Conservation (phyloP, 2,329 filamentous ascomycete genomes). For the Xylaria sp. region DNA sequence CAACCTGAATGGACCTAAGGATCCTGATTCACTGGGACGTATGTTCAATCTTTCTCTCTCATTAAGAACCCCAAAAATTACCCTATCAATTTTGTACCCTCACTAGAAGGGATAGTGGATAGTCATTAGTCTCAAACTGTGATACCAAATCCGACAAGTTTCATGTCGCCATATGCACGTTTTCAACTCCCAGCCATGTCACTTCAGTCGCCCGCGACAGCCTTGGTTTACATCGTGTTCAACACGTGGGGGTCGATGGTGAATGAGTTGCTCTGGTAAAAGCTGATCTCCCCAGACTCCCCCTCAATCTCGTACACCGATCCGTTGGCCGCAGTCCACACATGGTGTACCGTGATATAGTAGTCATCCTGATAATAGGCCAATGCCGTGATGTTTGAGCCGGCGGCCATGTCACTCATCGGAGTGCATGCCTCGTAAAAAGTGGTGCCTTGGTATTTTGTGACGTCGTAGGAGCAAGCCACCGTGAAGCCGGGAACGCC, state of each 20-base stretch:
- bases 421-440: background rate
- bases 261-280: background rate
- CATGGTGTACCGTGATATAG: background rate
- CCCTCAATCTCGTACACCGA: background rate
- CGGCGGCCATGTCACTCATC: background rate
- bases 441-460: background rate
- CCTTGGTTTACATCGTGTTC: background rate
- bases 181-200: background rate
- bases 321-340: background rate
- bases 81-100: too few species aligned
- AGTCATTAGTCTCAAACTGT: too few species aligned
- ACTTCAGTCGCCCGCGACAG: background rate
- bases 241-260: background rate
- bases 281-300: background rate
- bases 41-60: too few species aligned
- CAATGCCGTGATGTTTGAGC: background rate
- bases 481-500: background rate
- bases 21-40: too few species aligned
- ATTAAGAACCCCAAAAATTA: too few species aligned
- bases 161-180: background rate
- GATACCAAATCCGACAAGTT: background rate
- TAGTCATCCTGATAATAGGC: background rate
- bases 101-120: too few species aligned
- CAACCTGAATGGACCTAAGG: too few species aligned
- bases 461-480: background rate